Evolutionary conservation across 2,329 filamentous ascomycete genomes (phyloP), one percentile per base, ranked within the genome.

Genomic region (Venturia asperata): DNA sequence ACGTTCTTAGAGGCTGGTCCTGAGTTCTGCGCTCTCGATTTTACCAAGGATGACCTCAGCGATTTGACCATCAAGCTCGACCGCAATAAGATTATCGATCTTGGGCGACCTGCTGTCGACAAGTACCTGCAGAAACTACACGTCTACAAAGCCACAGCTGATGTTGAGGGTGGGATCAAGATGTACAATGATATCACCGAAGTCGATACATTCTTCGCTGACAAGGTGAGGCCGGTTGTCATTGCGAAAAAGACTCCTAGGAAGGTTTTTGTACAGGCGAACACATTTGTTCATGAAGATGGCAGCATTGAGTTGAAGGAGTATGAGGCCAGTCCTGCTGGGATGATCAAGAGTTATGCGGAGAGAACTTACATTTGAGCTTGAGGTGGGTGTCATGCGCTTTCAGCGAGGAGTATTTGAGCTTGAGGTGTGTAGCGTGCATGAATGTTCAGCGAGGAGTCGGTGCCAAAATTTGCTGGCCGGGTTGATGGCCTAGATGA

Each of bases 221-320:
- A 84, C 68, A 88, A 88, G 77, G 85, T 97, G 34, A 83, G 93
- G 65, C 85, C 89, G 60, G 83, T 90, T 67, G 89, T 93, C 30
- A 77, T 93, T 52, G 81, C 82, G 70, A 89, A 90, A 76, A 91
- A 91, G 79, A 88, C 90, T 77, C 89, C 90, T n/a, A 80, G 89
- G 67, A 92, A 92, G 80, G 88, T 97, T 56, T 97, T 96, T 78
- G 91, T 97, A 64, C 92, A 97, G 79, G 91, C 91, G 67, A 97
- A 96, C 76, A 97, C 93, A 0, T 83, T 87, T 65, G 73, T 94
- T 49, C 85, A 88, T 67, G 82, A 85, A 74, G 69, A 69, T 27
- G 74, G 62, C 6, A 84, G 87, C 74, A 90, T 95, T 39, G 82
- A 81, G 17, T 77, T 96, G 76, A 90, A 87, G 78, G 91, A 97